Base-by-base conservation (phyloP, 2,329 filamentous ascomycete species). In the Aspergillus sp. region DNA sequence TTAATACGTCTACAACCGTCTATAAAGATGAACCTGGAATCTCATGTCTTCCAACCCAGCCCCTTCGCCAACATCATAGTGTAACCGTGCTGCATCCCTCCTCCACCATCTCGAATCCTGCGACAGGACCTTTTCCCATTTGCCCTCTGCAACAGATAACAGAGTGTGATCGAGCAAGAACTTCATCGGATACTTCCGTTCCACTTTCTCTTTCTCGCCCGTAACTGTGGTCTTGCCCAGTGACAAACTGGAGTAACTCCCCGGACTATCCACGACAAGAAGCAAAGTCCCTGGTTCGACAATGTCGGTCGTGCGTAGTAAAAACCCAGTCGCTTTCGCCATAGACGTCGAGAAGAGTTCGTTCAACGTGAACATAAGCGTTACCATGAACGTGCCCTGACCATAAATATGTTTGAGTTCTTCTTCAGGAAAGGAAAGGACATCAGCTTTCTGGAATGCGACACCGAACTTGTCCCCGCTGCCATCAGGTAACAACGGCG, bases 21-120 rank as follows among this genome's bases (percentile, higher is more conserved):
- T 68, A 62, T 95, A 97, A 13, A 96, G 64, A 72, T 96, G 90
- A 58, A 95, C 76, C 68, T 97, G 91, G 68, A 91, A 95, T 42
- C 90, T 82, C 90, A 96, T 95, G 64, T 96, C 88, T 72, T 97
- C 91, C 62, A 97, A 70, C 45, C 83, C 79, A 52, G 95, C 89
- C 3, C 89, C 88, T 67, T 96, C 96, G 23, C 83, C 79, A 59
- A 96, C 89, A 6, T 90, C 86, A 70, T 96, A 97, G 37, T 76
- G 74, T 55, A 96, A 68, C 13, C 67, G 72, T 1, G 60, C 53
- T 41, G 80, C 76, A 10, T 79, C 74, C 32, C 95, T 70, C 39
- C 91, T 80, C 69, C 91, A 96, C 91, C 91, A 97, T 47, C 81
- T 72, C 2, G 87, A 90, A 43, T 95, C 88, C 51, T 90, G 78